Percentiles rank a stretch among this genome's conserved stretches.
Evolutionary conservation across 1,284 basidiomycete species (phyloP).

Genomic region (Malassezia dermatis): DNA sequence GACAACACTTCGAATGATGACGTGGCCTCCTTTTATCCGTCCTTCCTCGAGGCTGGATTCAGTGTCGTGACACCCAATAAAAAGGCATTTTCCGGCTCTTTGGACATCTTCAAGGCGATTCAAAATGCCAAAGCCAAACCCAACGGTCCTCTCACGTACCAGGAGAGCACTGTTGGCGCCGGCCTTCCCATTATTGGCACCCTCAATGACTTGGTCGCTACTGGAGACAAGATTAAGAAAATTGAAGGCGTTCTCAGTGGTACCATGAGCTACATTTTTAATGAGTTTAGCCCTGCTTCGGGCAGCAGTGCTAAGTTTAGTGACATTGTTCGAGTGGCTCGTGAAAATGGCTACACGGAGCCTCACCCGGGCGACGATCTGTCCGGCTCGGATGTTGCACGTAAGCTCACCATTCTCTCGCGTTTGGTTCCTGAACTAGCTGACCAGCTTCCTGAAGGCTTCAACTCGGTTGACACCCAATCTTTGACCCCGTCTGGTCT

Average conservation of each 20-base stretch:
- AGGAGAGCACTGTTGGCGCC: slow-evolving; percentile 90
- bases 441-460: slow-evolving; percentile 57
- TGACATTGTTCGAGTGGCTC: slow-evolving; percentile 75
- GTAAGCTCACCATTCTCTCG: slow-evolving; percentile 89
- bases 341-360: slow-evolving; percentile 94
- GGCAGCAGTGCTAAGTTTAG: slow-evolving; percentile 59
- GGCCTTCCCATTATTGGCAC: slow-evolving; percentile 86
- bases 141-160: slow-evolving; percentile 58
- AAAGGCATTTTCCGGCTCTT: slow-evolving; percentile 78
- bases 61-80: slow-evolving; percentile 95
- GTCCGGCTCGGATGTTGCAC: slow-evolving; percentile 88
- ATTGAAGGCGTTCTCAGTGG: slow-evolving; percentile 73
- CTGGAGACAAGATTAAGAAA: slow-evolving; percentile 68
- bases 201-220: slow-evolving; percentile 77
- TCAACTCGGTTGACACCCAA: slow-evolving; percentile 66
- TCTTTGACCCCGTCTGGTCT: slow-evolving; percentile 75
- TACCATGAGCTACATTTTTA: slow-evolving; percentile 98
- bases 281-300: slow-evolving; percentile 60
- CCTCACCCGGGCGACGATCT: slow-evolving; percentile 94
- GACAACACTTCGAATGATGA: slow-evolving; percentile 85
- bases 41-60: slow-evolving; percentile 67
- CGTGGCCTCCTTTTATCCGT: slow-evolving; percentile 73
- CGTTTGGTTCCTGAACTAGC: slow-evolving; percentile 51
- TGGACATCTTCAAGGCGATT: slow-evolving; percentile 55
- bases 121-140: slow-evolving; percentile 15